Evolutionary conservation across 2,329 filamentous ascomycete genomes (phyloP).

Genomic region (Penicillium brasilianum): DNA sequence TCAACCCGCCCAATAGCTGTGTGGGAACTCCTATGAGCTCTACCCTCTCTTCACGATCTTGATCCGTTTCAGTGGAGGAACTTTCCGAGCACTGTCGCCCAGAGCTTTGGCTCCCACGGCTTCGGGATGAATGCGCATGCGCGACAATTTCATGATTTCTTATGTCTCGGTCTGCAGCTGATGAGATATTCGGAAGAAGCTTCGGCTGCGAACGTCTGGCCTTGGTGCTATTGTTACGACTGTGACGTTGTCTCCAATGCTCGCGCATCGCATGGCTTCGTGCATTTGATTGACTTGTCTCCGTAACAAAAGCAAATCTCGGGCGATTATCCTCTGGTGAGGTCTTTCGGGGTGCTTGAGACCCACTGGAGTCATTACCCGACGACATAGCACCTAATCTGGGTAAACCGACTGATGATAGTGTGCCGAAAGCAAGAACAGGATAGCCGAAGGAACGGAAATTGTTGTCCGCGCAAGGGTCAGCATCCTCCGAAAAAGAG

Average conservation of each 20-base stretch:
- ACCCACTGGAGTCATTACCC: constrained; percentile 5
- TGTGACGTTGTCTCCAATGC: constrained; percentile 42
- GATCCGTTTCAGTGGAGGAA: not conserved
- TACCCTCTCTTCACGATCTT: not conserved
- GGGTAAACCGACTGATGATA: not conserved
- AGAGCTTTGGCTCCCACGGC: not conserved
- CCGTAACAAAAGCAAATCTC: constrained; percentile 33
- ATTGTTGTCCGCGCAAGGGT: not conserved
- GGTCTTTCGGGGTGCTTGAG: not conserved
- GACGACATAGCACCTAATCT: not conserved
- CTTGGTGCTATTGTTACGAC: constrained; percentile 16
- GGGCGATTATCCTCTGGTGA: not conserved
- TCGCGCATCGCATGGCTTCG: constrained; percentile 47
- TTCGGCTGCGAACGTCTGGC: not conserved
- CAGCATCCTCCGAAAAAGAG: not conserved
- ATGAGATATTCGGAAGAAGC: not conserved
- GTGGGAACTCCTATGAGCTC: constrained; percentile 17
- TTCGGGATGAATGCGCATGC: not conserved
- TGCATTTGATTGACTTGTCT: constrained; percentile 24
- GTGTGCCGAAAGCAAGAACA: not conserved
- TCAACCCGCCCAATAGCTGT: constrained; percentile 35
- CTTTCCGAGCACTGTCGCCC: not conserved
- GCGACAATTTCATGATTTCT: not conserved
- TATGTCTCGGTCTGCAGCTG: not conserved
- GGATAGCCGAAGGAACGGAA: not conserved